Percentiles rank a stretch among this genome's conserved stretches.
These are phyloP conservation scores for Pichia californica DNA, from an alignment of 805 yeast species.

Conservation along the genomic window DNA sequence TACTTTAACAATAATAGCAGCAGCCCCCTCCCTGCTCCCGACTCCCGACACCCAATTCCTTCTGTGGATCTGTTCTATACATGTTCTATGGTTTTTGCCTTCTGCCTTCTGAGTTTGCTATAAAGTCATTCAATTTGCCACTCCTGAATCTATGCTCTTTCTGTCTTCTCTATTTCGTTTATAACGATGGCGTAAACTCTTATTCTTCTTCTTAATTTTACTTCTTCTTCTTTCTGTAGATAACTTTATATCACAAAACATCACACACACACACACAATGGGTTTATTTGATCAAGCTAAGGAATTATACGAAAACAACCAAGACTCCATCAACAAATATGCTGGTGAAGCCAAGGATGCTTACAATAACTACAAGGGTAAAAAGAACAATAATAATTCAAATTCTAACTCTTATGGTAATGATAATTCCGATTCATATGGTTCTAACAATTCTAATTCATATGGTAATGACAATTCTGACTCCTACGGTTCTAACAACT, in stretches of 20 bases:
- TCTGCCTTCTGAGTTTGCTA: too few relatives aligned
- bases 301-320: conserved; percentile 1
- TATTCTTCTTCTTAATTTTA: too few relatives aligned
- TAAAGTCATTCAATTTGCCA: too few relatives aligned
- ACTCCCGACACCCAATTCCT: too few relatives aligned
- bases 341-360: conserved; percentile 6
- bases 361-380: conserved; percentile 10
- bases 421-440: conserved; percentile 16
- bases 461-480: conserved; percentile 19
- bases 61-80: too few relatives aligned
- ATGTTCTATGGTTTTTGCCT: too few relatives aligned
- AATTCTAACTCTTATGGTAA: conserved; percentile 30
- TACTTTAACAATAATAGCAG: too few relatives aligned
- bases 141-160: too few relatives aligned
- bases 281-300: conserved; percentile 9
- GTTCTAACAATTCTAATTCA: conserved; percentile 17
- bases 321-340: conserved; percentile 2
- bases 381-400: conserved; percentile 18
- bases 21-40: too few relatives aligned
- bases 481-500: conserved; percentile 26
- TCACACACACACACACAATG: conserved; percentile 13
- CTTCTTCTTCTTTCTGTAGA: not conserved
- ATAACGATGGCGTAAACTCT: too few relatives aligned
- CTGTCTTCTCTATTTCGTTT: too few relatives aligned
- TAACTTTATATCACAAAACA: not conserved